These are phyloP conservation scores for Trametopsis cervina DNA, from an alignment of 768 basidiomycete genomes.

Conservation along the genomic window DNA sequence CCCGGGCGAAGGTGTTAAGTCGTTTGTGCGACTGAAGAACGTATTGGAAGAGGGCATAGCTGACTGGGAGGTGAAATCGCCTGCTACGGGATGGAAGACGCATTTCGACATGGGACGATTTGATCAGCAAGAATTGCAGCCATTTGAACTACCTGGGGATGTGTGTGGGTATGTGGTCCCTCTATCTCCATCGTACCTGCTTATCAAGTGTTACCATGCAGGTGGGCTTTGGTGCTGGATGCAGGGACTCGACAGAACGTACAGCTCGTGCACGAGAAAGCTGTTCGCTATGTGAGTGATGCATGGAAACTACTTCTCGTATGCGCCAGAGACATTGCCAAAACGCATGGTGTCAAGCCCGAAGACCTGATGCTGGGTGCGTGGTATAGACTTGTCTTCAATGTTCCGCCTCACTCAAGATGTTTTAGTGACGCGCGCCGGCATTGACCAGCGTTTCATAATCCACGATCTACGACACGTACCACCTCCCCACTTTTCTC, in stretches of 20 bases:
- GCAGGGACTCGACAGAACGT: slow-evolving; percentile 31
- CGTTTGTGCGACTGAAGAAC: slow-evolving; percentile 35
- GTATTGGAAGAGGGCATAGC: slow-evolving; percentile 25
- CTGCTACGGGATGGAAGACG: not conserved
- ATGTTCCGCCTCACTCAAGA: not conserved
- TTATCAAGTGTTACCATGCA: no score
- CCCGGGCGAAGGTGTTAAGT: slow-evolving; percentile 26
- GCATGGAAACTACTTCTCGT: slow-evolving; percentile 35
- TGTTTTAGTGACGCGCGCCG: slow-evolving; percentile 32
- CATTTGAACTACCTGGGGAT: not conserved
- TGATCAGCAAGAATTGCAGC: not conserved
- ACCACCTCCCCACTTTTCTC: not conserved
- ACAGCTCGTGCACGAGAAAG: slow-evolving; percentile 29
- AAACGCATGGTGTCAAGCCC: slow-evolving; percentile 28
- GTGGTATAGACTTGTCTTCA: slow-evolving; percentile 7
- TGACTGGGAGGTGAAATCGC: not conserved
- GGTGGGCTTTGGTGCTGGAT: slow-evolving; percentile 39
- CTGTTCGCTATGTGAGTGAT: slow-evolving; percentile 22
- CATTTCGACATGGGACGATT: slow-evolving; percentile 1
- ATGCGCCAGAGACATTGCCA: slow-evolving; percentile 26
- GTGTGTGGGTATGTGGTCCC: not conserved
- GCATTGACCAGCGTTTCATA: slow-evolving; percentile 34
- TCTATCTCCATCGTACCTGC: no score
- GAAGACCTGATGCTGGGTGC: slow-evolving; percentile 38
- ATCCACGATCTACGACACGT: slow-evolving; percentile 24